These are phyloP conservation scores for Ulmus americana DNA, from an alignment of 331 rosid species.

Conservation along the genomic window DNA sequence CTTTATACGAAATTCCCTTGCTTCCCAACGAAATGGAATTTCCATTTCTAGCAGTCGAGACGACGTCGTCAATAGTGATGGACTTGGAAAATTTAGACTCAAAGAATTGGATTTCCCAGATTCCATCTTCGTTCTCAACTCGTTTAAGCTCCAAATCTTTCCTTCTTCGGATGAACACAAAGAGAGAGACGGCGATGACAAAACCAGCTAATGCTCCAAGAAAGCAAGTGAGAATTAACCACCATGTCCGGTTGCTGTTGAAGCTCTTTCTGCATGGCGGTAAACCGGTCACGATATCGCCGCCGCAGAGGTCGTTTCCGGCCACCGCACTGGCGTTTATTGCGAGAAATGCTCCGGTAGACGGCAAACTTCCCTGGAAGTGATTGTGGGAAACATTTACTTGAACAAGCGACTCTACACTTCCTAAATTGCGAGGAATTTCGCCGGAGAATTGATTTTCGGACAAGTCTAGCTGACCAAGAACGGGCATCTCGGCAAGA, in stretches of 20 bases:
- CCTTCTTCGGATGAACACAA: slow-evolving; percentile 33
- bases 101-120: slow-evolving; percentile 63
- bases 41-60: slow-evolving; percentile 38
- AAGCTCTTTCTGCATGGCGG: slow-evolving; percentile 45
- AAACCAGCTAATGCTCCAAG: slow-evolving; percentile 30
- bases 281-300: slow-evolving; percentile 36
- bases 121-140: slow-evolving; percentile 56
- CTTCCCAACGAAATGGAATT: slow-evolving; percentile 40
- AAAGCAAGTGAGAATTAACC: slow-evolving; percentile 38
- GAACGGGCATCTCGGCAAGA: slow-evolving; percentile 61
- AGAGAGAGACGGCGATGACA: slow-evolving; percentile 13
- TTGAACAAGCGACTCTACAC: slow-evolving; percentile 54
- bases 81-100: slow-evolving; percentile 33
- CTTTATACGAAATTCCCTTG: slow-evolving; percentile 35
- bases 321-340: slow-evolving; percentile 60
- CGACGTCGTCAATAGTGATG: slow-evolving; percentile 40
- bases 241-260: slow-evolving; percentile 30
- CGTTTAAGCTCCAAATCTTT: slow-evolving; percentile 29
- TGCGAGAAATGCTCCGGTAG: slow-evolving; percentile 62
- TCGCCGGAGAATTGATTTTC: slow-evolving; percentile 68
- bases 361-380: slow-evolving; percentile 65
- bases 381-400: slow-evolving; percentile 73
- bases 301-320: slow-evolving; percentile 65
- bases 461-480: slow-evolving; percentile 69
- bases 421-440: slow-evolving; percentile 55